Evolutionary conservation across 495 filamentous ascomycete species (phyloP).

Genomic region (Talaromyces liani): DNA sequence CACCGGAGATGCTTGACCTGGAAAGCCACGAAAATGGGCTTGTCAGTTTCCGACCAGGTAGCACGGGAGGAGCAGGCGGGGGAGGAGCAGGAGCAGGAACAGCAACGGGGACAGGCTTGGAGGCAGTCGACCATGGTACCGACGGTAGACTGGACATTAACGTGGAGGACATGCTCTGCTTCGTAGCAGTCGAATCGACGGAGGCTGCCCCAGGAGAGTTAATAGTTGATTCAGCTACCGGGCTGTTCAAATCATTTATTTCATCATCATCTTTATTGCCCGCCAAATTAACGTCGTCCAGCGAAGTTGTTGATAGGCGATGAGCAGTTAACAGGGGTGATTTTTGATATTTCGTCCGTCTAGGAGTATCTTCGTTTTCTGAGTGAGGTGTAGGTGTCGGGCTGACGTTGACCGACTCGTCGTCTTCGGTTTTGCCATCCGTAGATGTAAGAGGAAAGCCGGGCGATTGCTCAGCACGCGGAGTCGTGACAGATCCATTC

Average conservation of each 20-base stretch:
- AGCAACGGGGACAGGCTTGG: slow-evolving; percentile 28
- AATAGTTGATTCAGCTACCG: slow-evolving; percentile 42
- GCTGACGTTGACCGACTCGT: slow-evolving; percentile 16
- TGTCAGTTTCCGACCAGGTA: slow-evolving; percentile 57
- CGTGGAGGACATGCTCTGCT: slow-evolving; percentile 35
- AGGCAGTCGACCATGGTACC: slow-evolving; percentile 42
- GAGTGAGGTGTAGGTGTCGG: slow-evolving; percentile 18
- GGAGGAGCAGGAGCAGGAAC: slow-evolving; percentile 34
- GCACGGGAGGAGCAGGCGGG: slow-evolving; percentile 32
- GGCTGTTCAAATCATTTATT: slow-evolving; percentile 3
- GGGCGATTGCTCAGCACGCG: slow-evolving; percentile 29
- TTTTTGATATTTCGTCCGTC: slow-evolving; percentile 30
- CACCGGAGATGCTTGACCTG: slow-evolving; percentile 57
- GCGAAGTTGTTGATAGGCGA: slow-evolving; percentile 55
- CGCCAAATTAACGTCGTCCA: slow-evolving; percentile 65
- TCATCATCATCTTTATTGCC: slow-evolving; percentile 40
- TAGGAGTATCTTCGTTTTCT: slow-evolving; percentile 27
- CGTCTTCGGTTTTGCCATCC: slow-evolving; percentile 14
- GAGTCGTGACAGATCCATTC: slow-evolving; percentile 28
- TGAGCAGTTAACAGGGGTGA: slow-evolving; percentile 53
- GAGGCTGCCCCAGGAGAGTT: slow-evolving; percentile 34
- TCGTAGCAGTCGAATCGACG: slow-evolving; percentile 12
- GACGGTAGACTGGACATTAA: slow-evolving; percentile 44
- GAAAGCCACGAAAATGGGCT: slow-evolving; percentile 83
- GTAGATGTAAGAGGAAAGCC: slow-evolving; percentile 19